Conservation (phyloP, 2,329 filamentous ascomycete genomes). For the Botrytis sinoallii region DNA sequence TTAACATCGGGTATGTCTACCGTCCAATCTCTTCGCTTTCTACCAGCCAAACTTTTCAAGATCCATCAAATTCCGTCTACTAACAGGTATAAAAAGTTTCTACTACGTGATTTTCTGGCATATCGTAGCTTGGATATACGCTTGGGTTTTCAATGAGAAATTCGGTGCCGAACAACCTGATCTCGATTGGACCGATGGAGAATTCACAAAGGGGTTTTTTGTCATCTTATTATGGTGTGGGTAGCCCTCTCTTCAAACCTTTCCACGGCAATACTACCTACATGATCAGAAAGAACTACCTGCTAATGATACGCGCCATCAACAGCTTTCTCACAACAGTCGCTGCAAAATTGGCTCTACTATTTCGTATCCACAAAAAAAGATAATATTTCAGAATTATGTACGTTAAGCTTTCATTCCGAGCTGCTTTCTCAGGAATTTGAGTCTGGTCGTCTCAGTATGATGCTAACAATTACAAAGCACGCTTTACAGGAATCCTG, state of each 20-base stretch:
- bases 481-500: slow-evolving; percentile 43
- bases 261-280: neutral
- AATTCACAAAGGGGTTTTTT: slow-evolving; percentile 63
- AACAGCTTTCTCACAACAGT: neutral
- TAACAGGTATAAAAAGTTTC: slow-evolving; percentile 31
- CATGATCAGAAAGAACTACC: neutral
- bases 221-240: slow-evolving; percentile 59
- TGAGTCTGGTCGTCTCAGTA: neutral
- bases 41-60: neutral
- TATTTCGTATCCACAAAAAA: slow-evolving; percentile 2
- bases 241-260: neutral
- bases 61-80: neutral
- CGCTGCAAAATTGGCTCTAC: slow-evolving; percentile 1
- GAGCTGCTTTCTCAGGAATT: neutral
- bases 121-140: slow-evolving; percentile 50
- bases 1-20: slow-evolving; percentile 2
- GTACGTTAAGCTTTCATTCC: neutral
- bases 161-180: slow-evolving; percentile 54
- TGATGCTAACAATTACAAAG: neutral
- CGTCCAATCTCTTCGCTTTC: neutral
- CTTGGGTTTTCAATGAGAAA: slow-evolving; percentile 51
- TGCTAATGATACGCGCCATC: neutral
- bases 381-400: slow-evolving; percentile 21
- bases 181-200: slow-evolving; percentile 60
- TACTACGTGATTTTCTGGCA: slow-evolving; percentile 58